A percentile compares a stretch with the other conserved stretches of the same genome.
phyloP scores from a whole-genome alignment of 1,139 yeast genomes.

The Suhomyces wounanorum region DNA sequence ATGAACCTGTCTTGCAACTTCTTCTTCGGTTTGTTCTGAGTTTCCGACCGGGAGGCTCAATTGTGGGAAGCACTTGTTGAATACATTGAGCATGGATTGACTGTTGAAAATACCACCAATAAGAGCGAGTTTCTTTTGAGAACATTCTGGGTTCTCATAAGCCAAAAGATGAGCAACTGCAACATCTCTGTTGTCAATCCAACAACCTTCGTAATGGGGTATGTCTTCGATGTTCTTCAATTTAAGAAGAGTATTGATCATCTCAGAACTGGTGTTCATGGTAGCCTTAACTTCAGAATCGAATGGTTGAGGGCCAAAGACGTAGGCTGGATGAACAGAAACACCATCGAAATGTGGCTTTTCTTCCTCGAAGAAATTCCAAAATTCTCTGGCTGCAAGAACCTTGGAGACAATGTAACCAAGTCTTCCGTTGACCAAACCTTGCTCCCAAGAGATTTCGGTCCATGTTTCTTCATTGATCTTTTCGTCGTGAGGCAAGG shows the following conservation, averaged over 20 bases:
- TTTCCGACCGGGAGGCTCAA: neutral
- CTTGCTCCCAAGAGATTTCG: constrained; percentile 1
- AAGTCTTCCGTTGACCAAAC: neutral
- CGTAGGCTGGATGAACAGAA: neutral
- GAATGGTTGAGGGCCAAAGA: neutral
- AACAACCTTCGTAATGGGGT: constrained; percentile 13
- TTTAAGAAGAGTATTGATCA: constrained; percentile 4
- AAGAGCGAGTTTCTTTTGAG: constrained; percentile 12
- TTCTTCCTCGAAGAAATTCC: neutral
- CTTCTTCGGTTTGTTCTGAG: neutral
- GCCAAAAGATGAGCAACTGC: constrained; percentile 17
- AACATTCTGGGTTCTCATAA: constrained; percentile 13
- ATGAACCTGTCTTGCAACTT: neutral
- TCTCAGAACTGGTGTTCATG: constrained; percentile 1
- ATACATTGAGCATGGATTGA: constrained; percentile 37
- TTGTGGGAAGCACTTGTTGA: constrained; percentile 16
- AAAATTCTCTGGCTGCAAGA: neutral
- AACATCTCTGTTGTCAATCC: constrained; percentile 17
- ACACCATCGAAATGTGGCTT: constrained; percentile 1
- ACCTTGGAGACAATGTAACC: constrained; percentile 2
- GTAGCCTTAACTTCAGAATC: neutral
- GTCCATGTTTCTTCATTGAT: constrained; percentile 3
- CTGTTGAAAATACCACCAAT: constrained; percentile 10
- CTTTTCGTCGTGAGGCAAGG: neutral
- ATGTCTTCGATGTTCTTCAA: constrained; percentile 18